These are phyloP conservation scores for Pseudocercospora fijiensis DNA, from an alignment of 2,329 filamentous ascomycete genomes.

Conservation along the genomic window DNA sequence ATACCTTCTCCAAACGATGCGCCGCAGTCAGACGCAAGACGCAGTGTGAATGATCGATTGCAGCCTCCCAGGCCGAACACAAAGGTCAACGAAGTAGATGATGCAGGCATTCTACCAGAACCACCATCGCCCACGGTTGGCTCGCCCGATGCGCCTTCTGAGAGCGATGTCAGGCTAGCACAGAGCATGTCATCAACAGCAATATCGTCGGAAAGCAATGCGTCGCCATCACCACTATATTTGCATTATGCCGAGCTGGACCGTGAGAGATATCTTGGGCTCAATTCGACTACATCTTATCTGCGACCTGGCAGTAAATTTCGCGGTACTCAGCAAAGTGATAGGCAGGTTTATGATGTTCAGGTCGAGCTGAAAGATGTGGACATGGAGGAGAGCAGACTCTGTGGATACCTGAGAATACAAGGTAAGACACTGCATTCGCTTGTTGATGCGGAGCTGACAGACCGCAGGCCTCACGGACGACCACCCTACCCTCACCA, in stretches of 20 bases:
- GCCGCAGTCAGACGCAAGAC: slow-evolving; percentile 33
- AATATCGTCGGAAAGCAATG: slow-evolving; percentile 25
- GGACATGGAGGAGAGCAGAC: slow-evolving; percentile 87
- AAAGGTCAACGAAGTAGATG: slow-evolving; percentile 47
- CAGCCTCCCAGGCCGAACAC: slow-evolving; percentile 16
- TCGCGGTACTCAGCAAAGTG: slow-evolving; percentile 86
- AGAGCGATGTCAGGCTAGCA: slow-evolving; percentile 32
- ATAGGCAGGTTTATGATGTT: slow-evolving; percentile 90
- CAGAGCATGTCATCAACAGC: slow-evolving; percentile 33
- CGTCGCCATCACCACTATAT: slow-evolving; percentile 28
- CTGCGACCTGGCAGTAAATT: slow-evolving; percentile 86
- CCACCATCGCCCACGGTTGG: slow-evolving; percentile 28
- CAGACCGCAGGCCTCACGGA: slow-evolving; percentile 72
- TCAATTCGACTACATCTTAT: slow-evolving; percentile 76
- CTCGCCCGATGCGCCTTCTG: slow-evolving; percentile 31
- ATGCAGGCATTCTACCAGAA: slow-evolving; percentile 37
- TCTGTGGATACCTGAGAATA: slow-evolving; percentile 93
- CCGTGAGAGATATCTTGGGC: slow-evolving; percentile 56
- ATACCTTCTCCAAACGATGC: slow-evolving; percentile 17
- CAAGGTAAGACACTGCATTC: slow-evolving; percentile 62
- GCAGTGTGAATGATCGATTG: slow-evolving; percentile 16
- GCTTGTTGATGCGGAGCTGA: neutral
- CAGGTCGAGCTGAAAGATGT: slow-evolving; percentile 97
- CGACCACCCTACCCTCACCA: slow-evolving; percentile 95
- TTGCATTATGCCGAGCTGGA: slow-evolving; percentile 32